These are phyloP conservation scores for Wickerhamiella infanticola DNA, from an alignment of 1,139 yeast species.

Conservation along the genomic window DNA sequence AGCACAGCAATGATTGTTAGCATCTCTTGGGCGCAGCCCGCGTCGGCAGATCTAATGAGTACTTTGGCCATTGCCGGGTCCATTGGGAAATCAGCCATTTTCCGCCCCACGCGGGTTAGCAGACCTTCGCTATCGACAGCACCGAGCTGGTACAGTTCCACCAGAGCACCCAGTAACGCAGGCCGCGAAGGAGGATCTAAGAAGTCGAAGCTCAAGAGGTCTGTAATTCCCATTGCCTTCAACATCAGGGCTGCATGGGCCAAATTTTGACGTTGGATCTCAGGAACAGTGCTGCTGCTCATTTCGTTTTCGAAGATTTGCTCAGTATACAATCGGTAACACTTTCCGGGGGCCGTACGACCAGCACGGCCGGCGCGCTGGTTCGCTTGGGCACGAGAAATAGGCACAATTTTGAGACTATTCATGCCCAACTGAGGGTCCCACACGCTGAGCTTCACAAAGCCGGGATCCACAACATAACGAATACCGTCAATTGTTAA, in stretches of 20 bases:
- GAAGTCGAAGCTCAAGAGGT: constrained; percentile 64
- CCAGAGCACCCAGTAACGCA: constrained; percentile 63
- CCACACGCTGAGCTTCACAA: constrained; percentile 61
- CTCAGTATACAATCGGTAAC: constrained; percentile 61
- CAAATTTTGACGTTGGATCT: constrained; percentile 80
- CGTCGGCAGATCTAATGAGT: constrained; percentile 55
- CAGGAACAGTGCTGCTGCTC: constrained; percentile 77
- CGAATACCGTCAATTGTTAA: constrained; percentile 66
- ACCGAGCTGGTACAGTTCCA: constrained; percentile 65
- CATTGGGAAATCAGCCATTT: constrained; percentile 92
- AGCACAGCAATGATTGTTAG: constrained; percentile 82
- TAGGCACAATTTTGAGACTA: constrained; percentile 53
- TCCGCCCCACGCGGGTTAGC: constrained; percentile 57
- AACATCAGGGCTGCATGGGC: constrained; percentile 75
- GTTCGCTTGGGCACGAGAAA: constrained; percentile 70
- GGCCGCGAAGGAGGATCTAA: constrained; percentile 88
- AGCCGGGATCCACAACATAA: constrained; percentile 71
- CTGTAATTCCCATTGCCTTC: constrained; percentile 90
- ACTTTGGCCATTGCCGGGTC: constrained; percentile 84
- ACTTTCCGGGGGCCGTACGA: constrained; percentile 73
- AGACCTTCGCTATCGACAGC: constrained; percentile 72
- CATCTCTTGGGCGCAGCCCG: constrained; percentile 69
- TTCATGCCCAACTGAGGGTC: constrained; percentile 71
- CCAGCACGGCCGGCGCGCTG: constrained; percentile 81
- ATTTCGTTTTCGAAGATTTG: constrained; percentile 56